Evolutionary conservation across 2,329 filamentous ascomycete genomes (phyloP).

Genomic region (Tolypocladium ophioglossoides): DNA sequence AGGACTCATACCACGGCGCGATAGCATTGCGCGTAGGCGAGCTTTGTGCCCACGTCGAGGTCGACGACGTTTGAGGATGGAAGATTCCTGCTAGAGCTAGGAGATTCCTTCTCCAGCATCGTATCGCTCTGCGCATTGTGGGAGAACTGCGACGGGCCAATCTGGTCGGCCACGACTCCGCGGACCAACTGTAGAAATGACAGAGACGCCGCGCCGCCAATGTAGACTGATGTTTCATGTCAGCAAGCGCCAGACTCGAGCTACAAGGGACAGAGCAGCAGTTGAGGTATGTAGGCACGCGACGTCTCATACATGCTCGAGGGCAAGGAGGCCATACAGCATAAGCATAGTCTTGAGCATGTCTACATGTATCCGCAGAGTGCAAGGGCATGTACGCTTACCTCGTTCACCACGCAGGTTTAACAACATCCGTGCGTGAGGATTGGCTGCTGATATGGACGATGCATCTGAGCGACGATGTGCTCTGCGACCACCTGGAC

Average conservation of each 20-base stretch:
- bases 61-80: conserved; percentile 1
- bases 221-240: conserved; percentile 25
- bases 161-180: conserved; percentile 34
- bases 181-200: conserved; percentile 46
- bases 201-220: conserved; percentile 39
- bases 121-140: conserved; percentile 37
- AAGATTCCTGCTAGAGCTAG: conserved; percentile 2
- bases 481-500: neutral
- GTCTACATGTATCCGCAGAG: neutral
- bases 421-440: conserved; percentile 33
- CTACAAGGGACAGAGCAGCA: neutral
- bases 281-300: neutral
- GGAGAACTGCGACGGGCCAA: conserved; percentile 43
- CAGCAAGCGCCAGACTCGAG: neutral
- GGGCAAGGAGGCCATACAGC: neutral
- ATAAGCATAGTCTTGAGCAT: too few relatives aligned
- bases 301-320: neutral
- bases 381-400: conserved; percentile 13
- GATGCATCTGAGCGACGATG: conserved; percentile 3
- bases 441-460: conserved; percentile 5
- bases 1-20: conserved; percentile 8
- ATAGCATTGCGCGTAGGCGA: conserved; percentile 7
- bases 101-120: conserved; percentile 38
- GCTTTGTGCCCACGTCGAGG: conserved; percentile 8
- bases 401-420: conserved; percentile 42